Percentiles rank a stretch among this genome's conserved stretches.
Evolutionary conservation across 2,329 filamentous ascomycete genomes (phyloP).

Genomic region (Westerdykella ornata): DNA sequence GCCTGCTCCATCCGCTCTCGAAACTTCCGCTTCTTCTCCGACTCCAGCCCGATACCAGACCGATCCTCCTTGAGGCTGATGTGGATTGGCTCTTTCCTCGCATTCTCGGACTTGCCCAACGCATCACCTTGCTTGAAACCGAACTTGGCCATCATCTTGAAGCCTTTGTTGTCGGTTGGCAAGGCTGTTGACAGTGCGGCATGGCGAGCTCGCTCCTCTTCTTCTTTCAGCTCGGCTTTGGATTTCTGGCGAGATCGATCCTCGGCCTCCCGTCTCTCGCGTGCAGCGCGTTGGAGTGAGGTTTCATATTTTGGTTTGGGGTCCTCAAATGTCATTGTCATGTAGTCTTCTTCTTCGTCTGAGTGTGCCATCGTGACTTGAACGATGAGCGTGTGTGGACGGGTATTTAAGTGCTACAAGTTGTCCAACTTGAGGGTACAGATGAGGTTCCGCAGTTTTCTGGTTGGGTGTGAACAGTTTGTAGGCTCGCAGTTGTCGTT

Average conservation of each 20-base stretch:
- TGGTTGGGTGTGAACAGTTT: no score
- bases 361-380: conserved; percentile 24
- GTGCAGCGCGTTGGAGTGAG: conserved; percentile 53
- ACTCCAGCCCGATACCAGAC: conserved; percentile 76
- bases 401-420: no score
- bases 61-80: conserved; percentile 71
- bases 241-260: conserved; percentile 50
- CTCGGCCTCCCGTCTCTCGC: conserved; percentile 45
- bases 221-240: conserved; percentile 73
- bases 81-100: conserved; percentile 64
- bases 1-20: conserved; percentile 33
- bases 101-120: conserved; percentile 57
- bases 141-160: conserved; percentile 95
- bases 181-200: conserved; percentile 68
- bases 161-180: conserved; percentile 69
- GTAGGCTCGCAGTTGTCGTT: no score
- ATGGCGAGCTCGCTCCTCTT: conserved; percentile 66
- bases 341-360: conserved; percentile 89
- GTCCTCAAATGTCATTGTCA: conserved; percentile 87
- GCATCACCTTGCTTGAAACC: conserved; percentile 73
- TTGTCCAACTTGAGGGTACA: no score
- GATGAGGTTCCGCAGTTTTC: no score
- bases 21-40: conserved; percentile 71
- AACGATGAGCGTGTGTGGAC: no score
- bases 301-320: conserved; percentile 52